Evolutionary conservation across 2,329 filamentous ascomycete species (phyloP).

Genomic region (Fusarium vanettenii): DNA sequence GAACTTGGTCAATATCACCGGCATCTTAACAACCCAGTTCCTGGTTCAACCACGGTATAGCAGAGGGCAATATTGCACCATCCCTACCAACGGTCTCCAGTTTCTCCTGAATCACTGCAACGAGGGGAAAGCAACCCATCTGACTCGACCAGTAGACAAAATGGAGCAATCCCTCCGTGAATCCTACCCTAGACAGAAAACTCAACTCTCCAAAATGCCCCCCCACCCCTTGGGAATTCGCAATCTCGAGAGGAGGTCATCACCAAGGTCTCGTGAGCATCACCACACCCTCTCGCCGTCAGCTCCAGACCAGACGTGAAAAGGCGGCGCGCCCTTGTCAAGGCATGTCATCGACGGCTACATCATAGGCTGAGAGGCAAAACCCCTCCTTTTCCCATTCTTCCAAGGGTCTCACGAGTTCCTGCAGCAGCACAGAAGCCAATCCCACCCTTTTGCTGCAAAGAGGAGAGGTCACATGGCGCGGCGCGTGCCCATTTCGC

Average conservation of each 20-base stretch:
- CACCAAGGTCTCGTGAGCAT: slow-evolving; percentile 33
- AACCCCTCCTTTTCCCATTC: not conserved
- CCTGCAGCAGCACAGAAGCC: slow-evolving; percentile 22
- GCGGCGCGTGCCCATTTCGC: slow-evolving; percentile 3
- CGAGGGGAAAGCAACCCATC: not conserved
- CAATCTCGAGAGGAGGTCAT: slow-evolving; percentile 21
- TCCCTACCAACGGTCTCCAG: not conserved
- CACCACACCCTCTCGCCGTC: slow-evolving; percentile 25
- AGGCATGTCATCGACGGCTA: slow-evolving; percentile 22
- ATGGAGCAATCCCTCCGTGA: slow-evolving; percentile 11
- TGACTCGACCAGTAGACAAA: slow-evolving; percentile 2
- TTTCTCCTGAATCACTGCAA: slow-evolving; percentile 14
- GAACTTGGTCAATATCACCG: not conserved
- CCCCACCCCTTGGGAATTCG: slow-evolving; percentile 11
- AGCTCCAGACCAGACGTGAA: not conserved
- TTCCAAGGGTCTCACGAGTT: slow-evolving; percentile 32
- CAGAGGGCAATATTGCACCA: slow-evolving; percentile 9
- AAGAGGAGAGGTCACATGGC: slow-evolving; percentile 33
- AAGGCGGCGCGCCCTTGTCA: slow-evolving; percentile 26
- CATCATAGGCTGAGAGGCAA: not conserved
- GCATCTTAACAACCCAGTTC: not conserved
- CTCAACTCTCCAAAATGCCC: not conserved
- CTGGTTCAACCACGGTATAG: slow-evolving; percentile 10
- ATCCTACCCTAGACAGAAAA: slow-evolving; percentile 25
- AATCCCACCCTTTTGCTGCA: slow-evolving; percentile 19